These are phyloP conservation scores for Phytophthora boehmeriae DNA, from an alignment of 352 stramenopile genomes.

Conservation along the genomic window DNA sequence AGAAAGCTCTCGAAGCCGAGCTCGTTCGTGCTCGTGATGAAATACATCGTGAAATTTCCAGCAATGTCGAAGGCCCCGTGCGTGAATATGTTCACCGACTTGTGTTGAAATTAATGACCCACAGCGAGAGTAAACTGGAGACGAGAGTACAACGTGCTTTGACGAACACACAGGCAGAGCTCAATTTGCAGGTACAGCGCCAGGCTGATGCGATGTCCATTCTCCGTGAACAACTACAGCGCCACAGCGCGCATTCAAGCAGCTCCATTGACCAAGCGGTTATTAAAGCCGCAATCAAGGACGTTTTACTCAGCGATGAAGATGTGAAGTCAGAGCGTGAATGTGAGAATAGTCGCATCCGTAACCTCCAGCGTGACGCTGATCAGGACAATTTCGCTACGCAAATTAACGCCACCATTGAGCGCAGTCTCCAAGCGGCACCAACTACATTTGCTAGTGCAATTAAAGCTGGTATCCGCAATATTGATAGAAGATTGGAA, in stretches of 20 bases:
- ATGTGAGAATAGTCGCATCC: not conserved
- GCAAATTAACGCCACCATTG: not conserved
- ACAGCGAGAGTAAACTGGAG: conserved; percentile 8
- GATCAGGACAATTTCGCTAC: not conserved
- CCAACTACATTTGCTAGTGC: not conserved
- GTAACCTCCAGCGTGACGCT: not conserved
- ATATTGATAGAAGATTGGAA: not conserved
- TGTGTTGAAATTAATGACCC: conserved; percentile 5
- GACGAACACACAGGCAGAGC: conserved; percentile 1
- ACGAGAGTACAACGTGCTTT: conserved; percentile 3
- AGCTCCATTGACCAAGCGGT: not conserved
- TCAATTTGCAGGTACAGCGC: not conserved
- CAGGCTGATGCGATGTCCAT: not conserved
- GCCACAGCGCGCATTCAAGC: not conserved
- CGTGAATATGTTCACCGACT: conserved; percentile 8
- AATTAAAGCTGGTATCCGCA: not conserved
- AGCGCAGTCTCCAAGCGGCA: not conserved
- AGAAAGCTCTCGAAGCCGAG: not conserved
- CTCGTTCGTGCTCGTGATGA: conserved; percentile 1
- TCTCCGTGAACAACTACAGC: not conserved
- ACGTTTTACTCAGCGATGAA: not conserved
- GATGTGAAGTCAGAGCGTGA: not conserved
- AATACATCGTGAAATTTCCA: conserved; percentile 9
- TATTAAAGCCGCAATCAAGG: not conserved
- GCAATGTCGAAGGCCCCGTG: conserved; percentile 5